These are phyloP conservation scores for Cardamine chenopodiifolia DNA, from an alignment of 345 rosid genomes.

Conservation along the genomic window DNA sequence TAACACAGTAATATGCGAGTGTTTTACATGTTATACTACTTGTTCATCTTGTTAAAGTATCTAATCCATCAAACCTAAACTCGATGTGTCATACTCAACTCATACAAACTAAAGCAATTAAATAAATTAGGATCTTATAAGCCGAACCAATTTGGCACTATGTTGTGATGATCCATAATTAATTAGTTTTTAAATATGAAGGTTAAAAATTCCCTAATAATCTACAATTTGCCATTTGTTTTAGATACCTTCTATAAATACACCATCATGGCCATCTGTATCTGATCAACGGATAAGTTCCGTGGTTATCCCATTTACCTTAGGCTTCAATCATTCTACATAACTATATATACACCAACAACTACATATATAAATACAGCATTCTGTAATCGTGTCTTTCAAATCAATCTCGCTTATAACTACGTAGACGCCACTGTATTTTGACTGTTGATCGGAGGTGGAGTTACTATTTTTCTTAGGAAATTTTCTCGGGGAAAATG, in stretches of 20 bases:
- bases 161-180: background rate
- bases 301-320: slow-evolving; percentile 12
- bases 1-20: no score
- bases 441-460: background rate
- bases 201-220: background rate
- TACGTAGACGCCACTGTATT: slow-evolving; percentile 17
- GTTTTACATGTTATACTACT: no score
- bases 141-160: slow-evolving; percentile 2
- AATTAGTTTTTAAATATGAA: background rate
- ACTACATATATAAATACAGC: background rate
- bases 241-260: slow-evolving; percentile 24
- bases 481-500: slow-evolving; percentile 11
- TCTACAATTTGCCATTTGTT: background rate
- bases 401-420: background rate
- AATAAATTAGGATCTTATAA: background rate
- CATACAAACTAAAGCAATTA: background rate
- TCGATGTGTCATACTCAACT: slow-evolving; percentile 6
- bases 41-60: background rate
- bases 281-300: slow-evolving; percentile 21
- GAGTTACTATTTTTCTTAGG: background rate
- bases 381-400: background rate
- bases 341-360: background rate
- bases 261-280: background rate
- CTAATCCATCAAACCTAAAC: background rate
- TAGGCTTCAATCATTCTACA: background rate